Conservation (phyloP, 1,284 basidiomycete genomes). For the Butyriboletus appendiculatus region DNA sequence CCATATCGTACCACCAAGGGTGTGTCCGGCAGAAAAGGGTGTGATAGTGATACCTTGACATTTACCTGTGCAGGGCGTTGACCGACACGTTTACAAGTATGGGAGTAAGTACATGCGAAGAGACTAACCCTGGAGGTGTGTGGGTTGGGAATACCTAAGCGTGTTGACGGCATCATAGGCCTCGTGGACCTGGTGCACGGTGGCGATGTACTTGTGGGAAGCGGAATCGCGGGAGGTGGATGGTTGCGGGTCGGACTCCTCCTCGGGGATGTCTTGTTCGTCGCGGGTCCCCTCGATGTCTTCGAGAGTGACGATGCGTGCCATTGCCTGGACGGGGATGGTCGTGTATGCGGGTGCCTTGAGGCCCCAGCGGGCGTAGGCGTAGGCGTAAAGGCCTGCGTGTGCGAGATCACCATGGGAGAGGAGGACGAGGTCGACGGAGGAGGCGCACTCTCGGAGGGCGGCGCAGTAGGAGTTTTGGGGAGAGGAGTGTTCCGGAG, state of each 20-base stretch:
- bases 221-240: conserved; percentile 24
- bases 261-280: conserved; percentile 66
- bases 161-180: conserved; percentile 94
- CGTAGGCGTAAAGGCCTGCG: conserved; percentile 90
- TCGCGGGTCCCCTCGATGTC: conserved; percentile 80
- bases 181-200: conserved; percentile 86
- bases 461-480: conserved; percentile 61
- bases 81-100: conserved; percentile 2
- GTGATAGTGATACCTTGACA: conserved; percentile 93
- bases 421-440: conserved; percentile 84
- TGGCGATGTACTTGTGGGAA: conserved; percentile 68
- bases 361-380: conserved; percentile 85
- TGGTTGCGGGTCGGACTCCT: conserved; percentile 20
- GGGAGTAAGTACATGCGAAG: conserved; percentile 5
- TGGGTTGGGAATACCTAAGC: conserved; percentile 93
- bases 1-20: conserved; percentile 97
- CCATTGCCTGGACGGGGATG: conserved; percentile 96
- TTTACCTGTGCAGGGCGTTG: conserved; percentile 56
- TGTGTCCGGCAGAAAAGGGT: conserved; percentile 95
- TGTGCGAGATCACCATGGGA: conserved; percentile 93
- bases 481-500: conserved; percentile 53
- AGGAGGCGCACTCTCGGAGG: conserved; percentile 68
- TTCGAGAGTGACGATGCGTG: conserved; percentile 84
- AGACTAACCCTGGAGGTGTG: conserved; percentile 85
- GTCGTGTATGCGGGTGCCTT: conserved; percentile 95